Evolutionary conservation across 192 early-diverging fungal species (phyloP), one percentile per base, ranked within the genome.

Genomic region (Linderina pennispora): DNA sequence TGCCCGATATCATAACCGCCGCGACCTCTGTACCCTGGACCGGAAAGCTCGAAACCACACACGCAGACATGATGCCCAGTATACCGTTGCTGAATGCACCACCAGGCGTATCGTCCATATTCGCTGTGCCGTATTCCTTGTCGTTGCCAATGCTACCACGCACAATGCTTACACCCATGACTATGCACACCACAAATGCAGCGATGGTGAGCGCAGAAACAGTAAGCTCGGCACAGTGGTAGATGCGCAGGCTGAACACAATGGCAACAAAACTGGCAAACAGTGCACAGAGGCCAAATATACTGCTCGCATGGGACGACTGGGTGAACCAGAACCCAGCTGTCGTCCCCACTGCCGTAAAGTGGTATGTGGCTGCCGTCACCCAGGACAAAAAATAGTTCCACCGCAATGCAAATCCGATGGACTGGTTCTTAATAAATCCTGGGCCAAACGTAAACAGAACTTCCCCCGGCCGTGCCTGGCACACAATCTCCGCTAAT

Each of bases 401-500:
- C 57, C 57, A 59, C 0, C 49, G 49, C 39, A 52, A 13, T 11
- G 57, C 57, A 1, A 36, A 43, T 3, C 57, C 57, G 13, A 59
- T 43, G 8, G 49, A 23, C 25, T n/a, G n/a, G n/a, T 26, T 40
- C 0, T 49, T 49, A 14, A 59, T 26, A 10, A 59, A n/a, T 15
- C 42, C 43, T 11, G 43, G 36, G 32, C 57, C 48, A 36, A 36
- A 48, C 57, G 52, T n/a, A n/a, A n/a, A n/a, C n/a, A n/a, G n/a
- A n/a, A n/a, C n/a, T n/a, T n/a, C n/a, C n/a, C n/a, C n/a, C n/a
- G n/a, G n/a, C n/a, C n/a, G n/a, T n/a, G n/a, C n/a, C n/a, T n/a
- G n/a, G n/a, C n/a, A n/a, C n/a, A 59, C 38, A n/a, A n/a, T n/a
- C 19, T 59, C 57, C 57, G 52, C 52, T 14, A 59, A 38, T 24